Evolutionary conservation across 2,329 filamentous ascomycete genomes (phyloP), one percentile per base, ranked within the genome.

Genomic region (Coccinonectria pachysandricola): DNA sequence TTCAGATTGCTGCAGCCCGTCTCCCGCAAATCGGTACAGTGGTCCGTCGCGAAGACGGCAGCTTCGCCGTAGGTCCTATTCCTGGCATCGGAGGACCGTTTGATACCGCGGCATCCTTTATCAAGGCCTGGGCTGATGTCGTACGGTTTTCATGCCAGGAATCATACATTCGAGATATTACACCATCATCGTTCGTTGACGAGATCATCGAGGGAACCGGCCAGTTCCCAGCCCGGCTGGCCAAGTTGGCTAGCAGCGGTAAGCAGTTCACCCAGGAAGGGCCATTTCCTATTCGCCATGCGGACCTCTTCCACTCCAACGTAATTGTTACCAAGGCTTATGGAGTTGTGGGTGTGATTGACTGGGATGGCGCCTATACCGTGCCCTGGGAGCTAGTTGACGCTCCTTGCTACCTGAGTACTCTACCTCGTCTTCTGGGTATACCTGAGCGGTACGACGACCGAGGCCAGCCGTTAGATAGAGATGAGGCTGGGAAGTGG

Each of bases 71-170:
- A 12, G 39, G 39, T 4, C 36, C 41, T 8, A 28, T 45, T 6
- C 39, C 41, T 6, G 34, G 28, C 2, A 37, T 43, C 19, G 36
- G 41, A 14, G 37, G 39, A 5, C 41, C 41, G 3, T 41, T 42
- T 24, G 25, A 42, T 15, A 36, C 37, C 15, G 39, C 39, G 15
- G 21, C 37, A 7, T 31, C 24, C 6, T 43, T 34, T 21, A 37
- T 43, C 28, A 17, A 38, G 22, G 41, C 35, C 7, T 44, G 37
- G 39, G 39, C 40, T 4, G 23, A 30, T 10, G 13, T 23, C n/a
- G 30, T 28, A 16, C 29, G 31, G 27, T 38, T 40, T 24, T 28
- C 17, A 7, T 30, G 15, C n/a, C n/a, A n/a, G n/a, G n/a, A n/a
- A n/a, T n/a, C n/a, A n/a, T n/a, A n/a, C n/a, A n/a, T n/a, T n/a